Percentiles rank a stretch among this genome's conserved stretches.
phyloP scores from a whole-genome alignment of 345 rosid genomes.

The Erucastrum elatum region DNA sequence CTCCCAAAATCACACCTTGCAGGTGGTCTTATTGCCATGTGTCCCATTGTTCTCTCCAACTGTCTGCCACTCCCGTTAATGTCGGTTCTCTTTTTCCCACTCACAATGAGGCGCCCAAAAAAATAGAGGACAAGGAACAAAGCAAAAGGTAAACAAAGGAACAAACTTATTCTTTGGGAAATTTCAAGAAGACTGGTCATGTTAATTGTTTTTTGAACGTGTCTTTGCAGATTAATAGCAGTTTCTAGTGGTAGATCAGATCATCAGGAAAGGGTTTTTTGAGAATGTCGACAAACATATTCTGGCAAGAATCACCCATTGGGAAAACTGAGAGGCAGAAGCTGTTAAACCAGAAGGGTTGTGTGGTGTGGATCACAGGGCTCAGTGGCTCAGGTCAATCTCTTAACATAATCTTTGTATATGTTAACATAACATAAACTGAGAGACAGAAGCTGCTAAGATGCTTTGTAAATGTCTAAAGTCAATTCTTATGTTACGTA shows the following conservation, averaged over 20 bases:
- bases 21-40: neutral
- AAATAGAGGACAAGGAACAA: neutral
- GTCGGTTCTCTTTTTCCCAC: slow-evolving; percentile 26
- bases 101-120: neutral
- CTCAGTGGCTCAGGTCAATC: slow-evolving; percentile 91
- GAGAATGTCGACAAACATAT: slow-evolving; percentile 78
- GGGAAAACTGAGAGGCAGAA: slow-evolving; percentile 79
- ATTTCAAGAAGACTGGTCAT: slow-evolving; percentile 4
- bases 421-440: too few relatives aligned
- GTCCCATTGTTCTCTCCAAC: slow-evolving; percentile 6
- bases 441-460: neutral
- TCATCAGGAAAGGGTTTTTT: slow-evolving; percentile 10
- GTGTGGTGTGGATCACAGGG: slow-evolving; percentile 95
- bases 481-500: neutral
- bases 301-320: slow-evolving; percentile 87
- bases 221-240: slow-evolving; percentile 8
- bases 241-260: slow-evolving; percentile 21
- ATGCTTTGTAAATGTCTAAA: neutral
- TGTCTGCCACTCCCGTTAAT: slow-evolving; percentile 32
- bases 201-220: neutral
- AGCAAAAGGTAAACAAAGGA: neutral
- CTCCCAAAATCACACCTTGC: too few relatives aligned
- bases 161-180: neutral
- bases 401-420: too few relatives aligned
- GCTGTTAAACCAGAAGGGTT: slow-evolving; percentile 78